Conservation (phyloP, 2,329 filamentous ascomycete genomes). For the Aureobasidium musti region DNA sequence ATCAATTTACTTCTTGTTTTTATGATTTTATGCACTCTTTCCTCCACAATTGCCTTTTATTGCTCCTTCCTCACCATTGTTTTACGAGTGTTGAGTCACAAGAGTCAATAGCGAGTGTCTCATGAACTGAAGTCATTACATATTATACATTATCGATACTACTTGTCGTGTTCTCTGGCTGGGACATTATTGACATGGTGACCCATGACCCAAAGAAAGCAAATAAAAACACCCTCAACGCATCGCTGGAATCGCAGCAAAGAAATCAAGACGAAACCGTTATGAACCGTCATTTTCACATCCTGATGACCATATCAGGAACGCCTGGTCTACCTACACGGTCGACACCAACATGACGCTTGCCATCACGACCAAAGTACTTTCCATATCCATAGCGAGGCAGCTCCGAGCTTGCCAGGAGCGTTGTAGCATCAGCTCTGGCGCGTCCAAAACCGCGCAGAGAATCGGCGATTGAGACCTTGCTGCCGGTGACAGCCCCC, state of each 20-base stretch:
- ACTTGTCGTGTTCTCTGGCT: neutral
- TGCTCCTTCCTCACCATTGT: neutral
- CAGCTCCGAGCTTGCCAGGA: conserved; percentile 31
- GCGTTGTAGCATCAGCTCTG: conserved; percentile 31
- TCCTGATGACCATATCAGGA: conserved; percentile 34
- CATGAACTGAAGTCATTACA: neutral
- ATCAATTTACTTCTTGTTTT: neutral
- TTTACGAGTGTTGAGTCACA: neutral
- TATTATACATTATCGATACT: neutral
- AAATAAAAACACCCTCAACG: neutral
- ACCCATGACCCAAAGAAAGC: neutral
- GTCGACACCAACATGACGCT: conserved; percentile 62
- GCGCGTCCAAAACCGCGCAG: conserved; percentile 41
- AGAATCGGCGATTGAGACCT: conserved; percentile 38
- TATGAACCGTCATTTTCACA: neutral
- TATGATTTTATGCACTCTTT: neutral
- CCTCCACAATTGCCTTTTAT: too few relatives aligned
- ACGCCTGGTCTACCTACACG: conserved; percentile 50
- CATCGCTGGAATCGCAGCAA: conserved; percentile 1
- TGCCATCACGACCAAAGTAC: conserved; percentile 60
- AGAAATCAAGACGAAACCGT: neutral
- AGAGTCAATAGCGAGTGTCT: neutral
- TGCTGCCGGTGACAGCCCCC: conserved; percentile 34
- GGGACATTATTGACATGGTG: neutral
- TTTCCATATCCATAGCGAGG: conserved; percentile 60